Evolutionary conservation across 805 yeast species (phyloP).

Genomic region (Myxozyma neotropica): DNA sequence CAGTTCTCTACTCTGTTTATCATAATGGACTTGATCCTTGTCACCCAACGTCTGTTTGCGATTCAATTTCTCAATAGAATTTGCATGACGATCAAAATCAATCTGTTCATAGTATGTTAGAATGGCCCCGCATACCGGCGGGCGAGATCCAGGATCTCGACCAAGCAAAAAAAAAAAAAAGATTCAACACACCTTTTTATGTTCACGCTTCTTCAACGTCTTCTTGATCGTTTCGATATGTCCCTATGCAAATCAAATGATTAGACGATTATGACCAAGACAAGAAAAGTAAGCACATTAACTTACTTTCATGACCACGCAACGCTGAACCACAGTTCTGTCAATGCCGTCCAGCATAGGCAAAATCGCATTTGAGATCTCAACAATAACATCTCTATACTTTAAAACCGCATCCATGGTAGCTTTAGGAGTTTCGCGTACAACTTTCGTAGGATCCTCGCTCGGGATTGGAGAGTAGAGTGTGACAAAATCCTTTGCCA

Average conservation of each 20-base stretch:
- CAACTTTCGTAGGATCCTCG: constrained; percentile 36
- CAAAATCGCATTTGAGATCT: constrained; percentile 34
- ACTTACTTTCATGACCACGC: constrained; percentile 34
- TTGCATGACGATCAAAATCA: constrained; percentile 43
- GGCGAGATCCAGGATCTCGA: background rate
- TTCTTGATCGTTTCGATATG: constrained; percentile 40
- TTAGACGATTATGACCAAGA: background rate
- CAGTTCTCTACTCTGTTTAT: constrained; percentile 39
- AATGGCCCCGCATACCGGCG: too few species aligned
- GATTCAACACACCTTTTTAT: constrained; percentile 39
- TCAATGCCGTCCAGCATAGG: constrained; percentile 38
- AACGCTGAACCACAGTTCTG: constrained; percentile 30
- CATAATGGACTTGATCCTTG: constrained; percentile 38
- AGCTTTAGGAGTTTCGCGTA: constrained; percentile 41
- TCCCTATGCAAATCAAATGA: constrained; percentile 22
- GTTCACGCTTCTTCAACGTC: constrained; percentile 43
- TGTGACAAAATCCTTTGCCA: constrained; percentile 30
- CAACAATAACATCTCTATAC: constrained; percentile 36
- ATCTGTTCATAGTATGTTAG: constrained; percentile 19
- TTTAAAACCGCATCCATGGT: constrained; percentile 37
- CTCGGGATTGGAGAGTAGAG: constrained; percentile 40
- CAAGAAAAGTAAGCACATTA: background rate
- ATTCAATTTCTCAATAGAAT: constrained; percentile 40
- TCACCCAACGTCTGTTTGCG: constrained; percentile 38
- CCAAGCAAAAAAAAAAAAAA: too few species aligned